Conservation (phyloP, 306 rosid species). For the Styphnolobium japonicum region DNA sequence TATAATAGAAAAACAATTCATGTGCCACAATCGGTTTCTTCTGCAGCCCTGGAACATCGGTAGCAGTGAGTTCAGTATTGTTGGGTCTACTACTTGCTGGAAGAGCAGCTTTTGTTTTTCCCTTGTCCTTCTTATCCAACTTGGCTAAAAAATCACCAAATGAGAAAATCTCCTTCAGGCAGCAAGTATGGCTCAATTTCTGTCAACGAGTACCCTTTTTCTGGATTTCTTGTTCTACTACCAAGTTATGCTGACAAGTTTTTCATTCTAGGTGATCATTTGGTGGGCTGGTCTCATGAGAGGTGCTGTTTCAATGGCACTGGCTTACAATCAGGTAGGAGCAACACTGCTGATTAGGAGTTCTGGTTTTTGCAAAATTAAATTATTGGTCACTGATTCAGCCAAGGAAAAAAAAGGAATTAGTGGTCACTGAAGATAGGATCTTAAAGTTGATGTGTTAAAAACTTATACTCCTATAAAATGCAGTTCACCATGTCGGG, state of each 20-base stretch:
- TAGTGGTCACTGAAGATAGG: neutral
- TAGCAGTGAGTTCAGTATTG: constrained; percentile 78
- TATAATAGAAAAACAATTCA: neutral
- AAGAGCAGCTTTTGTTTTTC: constrained; percentile 96
- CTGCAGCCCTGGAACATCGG: constrained; percentile 90
- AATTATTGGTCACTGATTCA: constrained; percentile 5
- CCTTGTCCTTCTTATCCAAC: constrained; percentile 79
- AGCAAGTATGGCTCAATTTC: constrained; percentile 63
- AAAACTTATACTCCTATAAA: neutral
- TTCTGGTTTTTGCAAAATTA: neutral
- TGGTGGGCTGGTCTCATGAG: constrained; percentile 99
- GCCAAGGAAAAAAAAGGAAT: neutral
- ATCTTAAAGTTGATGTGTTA: neutral
- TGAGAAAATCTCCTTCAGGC: constrained; percentile 58
- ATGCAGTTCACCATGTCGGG: constrained; percentile 93
- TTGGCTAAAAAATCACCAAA: constrained; percentile 54
- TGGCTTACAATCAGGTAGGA: constrained; percentile 92
- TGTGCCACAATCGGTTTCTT: constrained; percentile 24
- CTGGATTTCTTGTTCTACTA: neutral
- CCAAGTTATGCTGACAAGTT: constrained; percentile 22
- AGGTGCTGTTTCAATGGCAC: constrained; percentile 97
- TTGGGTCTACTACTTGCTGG: constrained; percentile 70
- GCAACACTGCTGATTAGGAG: neutral
- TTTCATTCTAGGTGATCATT: constrained; percentile 65
- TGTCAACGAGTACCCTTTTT: neutral